These are phyloP conservation scores for Pythium guiyangense DNA, from an alignment of 352 stramenopile genomes.

Conservation along the genomic window DNA sequence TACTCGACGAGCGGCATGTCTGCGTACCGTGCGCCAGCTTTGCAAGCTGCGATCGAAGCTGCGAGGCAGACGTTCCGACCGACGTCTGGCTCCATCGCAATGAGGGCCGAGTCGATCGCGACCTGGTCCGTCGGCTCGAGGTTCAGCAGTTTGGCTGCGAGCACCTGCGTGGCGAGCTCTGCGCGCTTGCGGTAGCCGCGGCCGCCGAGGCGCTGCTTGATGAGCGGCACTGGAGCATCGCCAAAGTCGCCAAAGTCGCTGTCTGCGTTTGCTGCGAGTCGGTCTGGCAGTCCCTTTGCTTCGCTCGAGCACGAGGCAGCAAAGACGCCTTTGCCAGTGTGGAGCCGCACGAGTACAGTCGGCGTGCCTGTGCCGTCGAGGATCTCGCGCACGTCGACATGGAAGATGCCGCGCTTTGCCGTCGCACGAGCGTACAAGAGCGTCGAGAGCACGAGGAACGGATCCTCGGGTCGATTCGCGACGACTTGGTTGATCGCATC, in stretches of 20 bases:
- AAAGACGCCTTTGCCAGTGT: constrained; percentile 70
- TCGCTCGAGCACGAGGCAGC: constrained; percentile 38
- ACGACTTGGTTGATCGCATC: constrained; percentile 74
- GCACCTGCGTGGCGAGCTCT: constrained; percentile 23
- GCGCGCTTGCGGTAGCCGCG: constrained; percentile 32
- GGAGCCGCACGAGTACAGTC: constrained; percentile 46
- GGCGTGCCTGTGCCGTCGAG: constrained; percentile 35
- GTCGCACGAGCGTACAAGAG: constrained; percentile 57
- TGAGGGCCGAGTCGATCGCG: constrained; percentile 31
- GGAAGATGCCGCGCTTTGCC: constrained; percentile 59
- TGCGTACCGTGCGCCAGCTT: constrained; percentile 55
- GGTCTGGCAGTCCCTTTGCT: constrained; percentile 31
- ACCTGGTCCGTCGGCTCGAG: constrained; percentile 46
- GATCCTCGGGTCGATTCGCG: constrained; percentile 51
- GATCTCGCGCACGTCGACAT: constrained; percentile 52
- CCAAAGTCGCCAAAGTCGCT: constrained; percentile 7
- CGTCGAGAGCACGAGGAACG: constrained; percentile 63
- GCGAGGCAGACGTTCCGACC: constrained; percentile 58
- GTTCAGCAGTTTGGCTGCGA: constrained; percentile 37
- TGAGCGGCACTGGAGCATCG: constrained; percentile 14
- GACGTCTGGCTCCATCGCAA: constrained; percentile 33
- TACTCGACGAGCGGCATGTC: constrained; percentile 53
- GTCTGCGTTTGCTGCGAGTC: constrained; percentile 16
- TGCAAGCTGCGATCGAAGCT: constrained; percentile 53
- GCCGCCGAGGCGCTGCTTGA: constrained; percentile 37